A percentile compares a stretch with the other conserved stretches of the same genome.
phyloP scores from a whole-genome alignment of 1,284 basidiomycete species.

The Sporisorium reilianum region DNA sequence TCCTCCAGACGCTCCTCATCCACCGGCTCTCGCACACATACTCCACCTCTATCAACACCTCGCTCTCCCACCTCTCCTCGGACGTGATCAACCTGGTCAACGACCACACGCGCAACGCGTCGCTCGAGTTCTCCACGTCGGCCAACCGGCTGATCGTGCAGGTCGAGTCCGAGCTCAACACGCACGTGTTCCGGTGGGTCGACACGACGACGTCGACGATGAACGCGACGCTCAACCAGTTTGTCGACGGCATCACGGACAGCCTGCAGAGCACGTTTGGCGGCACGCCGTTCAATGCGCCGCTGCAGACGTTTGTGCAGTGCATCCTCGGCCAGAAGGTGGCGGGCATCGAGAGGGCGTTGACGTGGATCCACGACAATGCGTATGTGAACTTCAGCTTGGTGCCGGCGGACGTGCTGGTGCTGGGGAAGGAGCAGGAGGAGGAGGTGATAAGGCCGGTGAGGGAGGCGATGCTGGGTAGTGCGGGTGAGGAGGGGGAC shows the following conservation, averaged over 20 bases:
- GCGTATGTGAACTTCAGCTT: conserved; percentile 81
- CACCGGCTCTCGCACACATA: conserved; percentile 49
- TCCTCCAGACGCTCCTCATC: conserved; percentile 80
- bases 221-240: conserved; percentile 75
- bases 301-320: conserved; percentile 52
- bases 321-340: conserved; percentile 93
- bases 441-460: conserved; percentile 75
- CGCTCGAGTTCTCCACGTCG: conserved; percentile 77
- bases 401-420: conserved; percentile 79
- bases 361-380: conserved; percentile 92
- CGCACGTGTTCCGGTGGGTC: conserved; percentile 85
- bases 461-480: conserved; percentile 25
- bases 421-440: conserved; percentile 78
- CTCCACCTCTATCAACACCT: conserved; percentile 21
- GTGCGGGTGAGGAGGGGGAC: conserved; percentile 71
- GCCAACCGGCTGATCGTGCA: conserved; percentile 79
- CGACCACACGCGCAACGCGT: conserved; percentile 80
- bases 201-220: conserved; percentile 88
- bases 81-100: conserved; percentile 83
- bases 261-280: conserved; percentile 79
- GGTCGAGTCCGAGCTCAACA: conserved; percentile 82
- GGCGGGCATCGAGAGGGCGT: conserved; percentile 82
- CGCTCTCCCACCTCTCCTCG: conserved; percentile 77
- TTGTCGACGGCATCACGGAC: conserved; percentile 70
- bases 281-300: conserved; percentile 48